A percentile compares a stretch with the other conserved stretches of the same genome.
Evolutionary conservation across 768 basidiomycete genomes (phyloP).

Genomic region (Calocybe indica): DNA sequence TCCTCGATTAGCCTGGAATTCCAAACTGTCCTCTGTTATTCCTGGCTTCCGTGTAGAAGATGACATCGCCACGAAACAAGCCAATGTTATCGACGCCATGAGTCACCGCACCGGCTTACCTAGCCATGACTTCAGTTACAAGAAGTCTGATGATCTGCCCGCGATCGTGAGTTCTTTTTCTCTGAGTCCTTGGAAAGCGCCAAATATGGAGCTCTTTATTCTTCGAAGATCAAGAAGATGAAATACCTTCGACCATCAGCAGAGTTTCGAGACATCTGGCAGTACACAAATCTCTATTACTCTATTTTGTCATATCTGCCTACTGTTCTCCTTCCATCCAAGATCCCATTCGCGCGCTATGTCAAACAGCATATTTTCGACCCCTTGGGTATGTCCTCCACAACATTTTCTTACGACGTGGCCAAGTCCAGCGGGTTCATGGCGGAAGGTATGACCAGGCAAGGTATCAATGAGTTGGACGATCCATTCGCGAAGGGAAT

Average conservation of each 20-base stretch:
- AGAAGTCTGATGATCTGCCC: constrained; percentile 7
- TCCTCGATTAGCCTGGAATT: constrained; percentile 20
- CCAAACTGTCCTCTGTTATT: constrained; percentile 17
- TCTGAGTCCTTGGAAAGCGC: background rate
- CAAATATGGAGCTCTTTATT: background rate
- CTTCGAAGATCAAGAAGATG: constrained; percentile 10
- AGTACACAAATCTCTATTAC: constrained; percentile 22
- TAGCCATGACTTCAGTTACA: constrained; percentile 11
- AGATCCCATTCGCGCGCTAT: constrained; percentile 13
- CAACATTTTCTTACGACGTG: constrained; percentile 19
- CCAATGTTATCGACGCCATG: constrained; percentile 16
- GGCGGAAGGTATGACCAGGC: constrained; percentile 16
- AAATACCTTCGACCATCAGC: constrained; percentile 16
- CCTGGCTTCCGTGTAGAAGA: constrained; percentile 20
- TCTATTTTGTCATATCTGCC: constrained; percentile 17
- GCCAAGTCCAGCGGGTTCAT: constrained; percentile 19
- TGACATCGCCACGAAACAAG: constrained; percentile 16
- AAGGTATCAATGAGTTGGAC: constrained; percentile 11
- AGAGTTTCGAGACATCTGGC: constrained; percentile 17
- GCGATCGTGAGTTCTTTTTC: constrained; percentile 7
- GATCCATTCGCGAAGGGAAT: constrained; percentile 17
- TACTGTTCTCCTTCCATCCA: constrained; percentile 10
- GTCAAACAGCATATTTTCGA: constrained; percentile 22
- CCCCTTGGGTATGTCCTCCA: constrained; percentile 17
- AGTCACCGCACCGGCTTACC: constrained; percentile 14